A percentile compares a stretch with the other conserved stretches of the same genome.
Conservation (phyloP, 805 yeast species). For the Teunomyces panamensis region DNA sequence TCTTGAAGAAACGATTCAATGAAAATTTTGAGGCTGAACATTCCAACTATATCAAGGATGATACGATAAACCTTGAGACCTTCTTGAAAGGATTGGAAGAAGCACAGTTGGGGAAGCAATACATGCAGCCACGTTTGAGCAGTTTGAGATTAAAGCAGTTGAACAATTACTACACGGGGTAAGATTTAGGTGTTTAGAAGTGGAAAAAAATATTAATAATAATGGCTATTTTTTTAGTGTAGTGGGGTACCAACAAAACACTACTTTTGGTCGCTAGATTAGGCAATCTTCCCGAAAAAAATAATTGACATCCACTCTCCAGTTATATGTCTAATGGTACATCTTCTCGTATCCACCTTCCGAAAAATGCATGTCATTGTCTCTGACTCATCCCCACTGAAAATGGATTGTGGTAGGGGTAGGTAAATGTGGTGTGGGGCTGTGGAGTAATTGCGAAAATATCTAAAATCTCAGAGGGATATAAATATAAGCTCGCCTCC, state of each 20-base stretch:
- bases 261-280: not conserved
- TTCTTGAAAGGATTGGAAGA: slow-evolving; percentile 8
- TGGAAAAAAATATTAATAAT: not conserved
- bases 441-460: not conserved
- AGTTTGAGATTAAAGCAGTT: slow-evolving; percentile 7
- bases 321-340: not conserved
- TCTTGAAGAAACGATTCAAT: slow-evolving; percentile 25
- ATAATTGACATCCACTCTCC: not conserved
- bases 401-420: not conserved
- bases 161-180: slow-evolving; percentile 5
- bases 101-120: slow-evolving; percentile 4
- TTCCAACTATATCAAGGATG: slow-evolving; percentile 4
- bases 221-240: not conserved
- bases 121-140: slow-evolving; percentile 4
- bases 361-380: not conserved
- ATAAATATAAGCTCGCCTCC: not conserved
- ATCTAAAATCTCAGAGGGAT: not conserved
- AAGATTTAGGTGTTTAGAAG: not conserved
- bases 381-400: not conserved
- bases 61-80: slow-evolving; percentile 5
- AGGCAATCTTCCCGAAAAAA: slow-evolving; percentile 1
- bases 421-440: not conserved
- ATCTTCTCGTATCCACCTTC: not conserved
- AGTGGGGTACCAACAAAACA: not conserved
- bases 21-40: slow-evolving; percentile 21